A percentile compares a stretch with the other conserved stretches of the same genome.
These are phyloP conservation scores for Didymella arachidicola DNA, from an alignment of 2,329 filamentous ascomycete species.

Conservation along the genomic window DNA sequence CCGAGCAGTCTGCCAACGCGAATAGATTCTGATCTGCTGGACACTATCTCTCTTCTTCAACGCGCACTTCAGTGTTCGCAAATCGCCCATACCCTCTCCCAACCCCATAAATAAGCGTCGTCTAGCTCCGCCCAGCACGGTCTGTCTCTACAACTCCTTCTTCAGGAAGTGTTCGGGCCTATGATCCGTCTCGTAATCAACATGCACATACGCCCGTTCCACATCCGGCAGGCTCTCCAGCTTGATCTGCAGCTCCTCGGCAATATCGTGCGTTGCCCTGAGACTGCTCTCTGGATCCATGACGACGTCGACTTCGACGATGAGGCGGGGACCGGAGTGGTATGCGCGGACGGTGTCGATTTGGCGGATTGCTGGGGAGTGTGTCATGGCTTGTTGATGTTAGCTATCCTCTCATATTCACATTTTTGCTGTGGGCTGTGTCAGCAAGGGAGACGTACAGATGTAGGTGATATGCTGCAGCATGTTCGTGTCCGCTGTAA, in stretches of 20 bases:
- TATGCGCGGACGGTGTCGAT: conserved; percentile 97
- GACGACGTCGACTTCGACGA: conserved; percentile 95
- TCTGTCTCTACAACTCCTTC: conserved; percentile 62
- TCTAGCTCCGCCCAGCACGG: not conserved
- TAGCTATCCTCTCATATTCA: not conserved
- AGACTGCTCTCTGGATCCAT: conserved; percentile 78
- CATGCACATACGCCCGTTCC: conserved; percentile 94
- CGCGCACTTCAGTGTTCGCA: not conserved
- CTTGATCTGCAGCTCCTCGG: conserved; percentile 93
- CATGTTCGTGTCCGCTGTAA: conserved; percentile 82
- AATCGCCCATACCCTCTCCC: not conserved
- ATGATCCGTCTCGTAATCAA: conserved; percentile 96
- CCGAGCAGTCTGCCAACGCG: too few species aligned
- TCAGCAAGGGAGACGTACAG: conserved; percentile 57
- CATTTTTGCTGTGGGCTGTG: too few species aligned
- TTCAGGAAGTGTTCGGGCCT: conserved; percentile 83
- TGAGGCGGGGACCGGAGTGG: conserved; percentile 84
- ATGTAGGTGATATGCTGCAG: conserved; percentile 97
- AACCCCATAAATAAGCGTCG: not conserved
- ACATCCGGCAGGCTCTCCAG: conserved; percentile 90
- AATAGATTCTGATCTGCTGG: too few species aligned
- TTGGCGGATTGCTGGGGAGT: conserved; percentile 77
- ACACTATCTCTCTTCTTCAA: too few species aligned
- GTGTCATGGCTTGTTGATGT: conserved; percentile 71
- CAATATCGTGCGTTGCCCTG: conserved; percentile 85